phyloP scores from a whole-genome alignment of 768 basidiomycete genomes.

The Russula ochroleuca region DNA sequence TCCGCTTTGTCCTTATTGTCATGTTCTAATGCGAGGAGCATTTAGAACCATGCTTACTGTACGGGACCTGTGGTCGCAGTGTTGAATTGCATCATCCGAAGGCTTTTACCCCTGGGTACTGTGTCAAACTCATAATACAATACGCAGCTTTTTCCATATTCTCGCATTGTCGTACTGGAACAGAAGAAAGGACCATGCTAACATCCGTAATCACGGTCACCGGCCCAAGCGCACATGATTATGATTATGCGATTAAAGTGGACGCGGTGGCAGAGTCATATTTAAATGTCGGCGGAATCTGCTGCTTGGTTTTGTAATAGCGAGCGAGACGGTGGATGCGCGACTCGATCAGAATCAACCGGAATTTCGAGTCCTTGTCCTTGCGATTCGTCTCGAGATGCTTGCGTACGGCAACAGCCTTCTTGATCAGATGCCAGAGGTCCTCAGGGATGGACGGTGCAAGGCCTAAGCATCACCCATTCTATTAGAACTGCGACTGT shows the following conservation, averaged over 20 bases:
- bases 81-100: neutral
- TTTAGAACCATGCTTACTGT: slow-evolving; percentile 63
- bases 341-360: slow-evolving; percentile 98
- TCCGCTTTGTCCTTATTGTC: slow-evolving; percentile 58
- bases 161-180: slow-evolving; percentile 22
- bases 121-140: neutral
- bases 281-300: slow-evolving; percentile 97
- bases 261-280: slow-evolving; percentile 96
- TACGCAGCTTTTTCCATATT: slow-evolving; percentile 11
- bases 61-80: neutral
- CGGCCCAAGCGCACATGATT: slow-evolving; percentile 29
- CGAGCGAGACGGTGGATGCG: slow-evolving; percentile 96
- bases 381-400: slow-evolving; percentile 97
- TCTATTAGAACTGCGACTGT: slow-evolving; percentile 2
- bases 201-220: neutral
- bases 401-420: slow-evolving; percentile 98
- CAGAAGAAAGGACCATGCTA: slow-evolving; percentile 14
- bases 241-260: slow-evolving; percentile 76
- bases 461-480: slow-evolving; percentile 60
- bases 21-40: slow-evolving; percentile 52
- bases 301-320: slow-evolving; percentile 98
- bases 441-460: slow-evolving; percentile 98
- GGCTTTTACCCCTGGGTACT: neutral
- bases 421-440: slow-evolving; percentile 99
- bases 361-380: slow-evolving; percentile 97